A percentile compares a stretch with the other conserved stretches of the same genome.
These are phyloP conservation scores for Colletotrichum coccodes DNA, from an alignment of 2,329 filamentous ascomycete species.

Conservation along the genomic window DNA sequence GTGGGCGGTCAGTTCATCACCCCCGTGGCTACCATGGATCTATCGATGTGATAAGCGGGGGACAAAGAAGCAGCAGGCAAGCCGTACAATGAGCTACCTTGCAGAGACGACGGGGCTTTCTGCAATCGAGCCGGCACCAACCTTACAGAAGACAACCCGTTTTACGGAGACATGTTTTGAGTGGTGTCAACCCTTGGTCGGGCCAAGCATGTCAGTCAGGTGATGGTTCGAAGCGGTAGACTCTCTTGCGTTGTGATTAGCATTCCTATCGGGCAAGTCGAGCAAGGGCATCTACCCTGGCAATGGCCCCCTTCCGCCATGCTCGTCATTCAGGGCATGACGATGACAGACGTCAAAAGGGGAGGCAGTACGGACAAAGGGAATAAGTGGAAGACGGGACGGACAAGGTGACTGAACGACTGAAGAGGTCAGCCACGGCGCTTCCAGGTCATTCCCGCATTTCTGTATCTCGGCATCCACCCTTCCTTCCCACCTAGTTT, in stretches of 20 bases:
- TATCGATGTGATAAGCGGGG: conserved; percentile 1
- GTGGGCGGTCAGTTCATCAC: conserved; percentile 9
- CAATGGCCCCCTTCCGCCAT: conserved; percentile 2
- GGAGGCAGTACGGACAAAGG: background rate
- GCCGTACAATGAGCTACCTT: conserved; percentile 13
- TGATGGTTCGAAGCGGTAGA: background rate
- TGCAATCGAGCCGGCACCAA: conserved; percentile 3
- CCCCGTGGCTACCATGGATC: background rate
- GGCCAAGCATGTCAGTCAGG: background rate
- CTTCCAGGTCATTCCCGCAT: background rate
- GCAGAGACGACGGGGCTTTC: conserved; percentile 6
- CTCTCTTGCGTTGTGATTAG: background rate
- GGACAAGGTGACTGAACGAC: too few relatives aligned
- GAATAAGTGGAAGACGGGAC: background rate
- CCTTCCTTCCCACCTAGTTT: conserved; percentile 6
- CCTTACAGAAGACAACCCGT: background rate
- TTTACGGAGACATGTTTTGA: background rate
- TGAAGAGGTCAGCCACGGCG: background rate
- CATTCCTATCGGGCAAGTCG: too few relatives aligned
- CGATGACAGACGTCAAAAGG: conserved; percentile 1
- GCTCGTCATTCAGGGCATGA: conserved; percentile 24
- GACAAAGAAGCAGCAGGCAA: background rate
- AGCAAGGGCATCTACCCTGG: background rate
- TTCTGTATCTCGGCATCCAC: background rate
- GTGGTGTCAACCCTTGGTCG: background rate